Conservation (phyloP, 139 green algal species). For the Auxenochlorella protothecoides region DNA sequence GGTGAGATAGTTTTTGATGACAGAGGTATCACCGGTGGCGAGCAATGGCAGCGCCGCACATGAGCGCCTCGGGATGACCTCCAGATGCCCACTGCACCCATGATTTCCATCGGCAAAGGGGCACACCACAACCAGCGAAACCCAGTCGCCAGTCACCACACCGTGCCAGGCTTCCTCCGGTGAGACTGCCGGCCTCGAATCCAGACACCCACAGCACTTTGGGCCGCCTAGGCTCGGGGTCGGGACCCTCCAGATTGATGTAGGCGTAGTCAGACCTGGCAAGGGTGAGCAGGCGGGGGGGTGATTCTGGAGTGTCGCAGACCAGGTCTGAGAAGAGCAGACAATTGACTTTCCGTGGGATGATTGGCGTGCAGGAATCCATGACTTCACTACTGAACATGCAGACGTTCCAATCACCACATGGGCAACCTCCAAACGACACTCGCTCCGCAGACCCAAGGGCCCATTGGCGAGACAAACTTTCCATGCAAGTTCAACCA, state of each 20-base stretch:
- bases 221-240: constrained; percentile 5
- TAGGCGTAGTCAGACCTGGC: constrained; percentile 18
- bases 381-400: neutral
- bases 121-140: too few relatives aligned
- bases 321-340: neutral
- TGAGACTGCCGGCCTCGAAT: neutral
- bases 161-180: too few relatives aligned
- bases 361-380: too few relatives aligned
- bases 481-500: too few relatives aligned
- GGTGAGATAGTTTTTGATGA: too few relatives aligned
- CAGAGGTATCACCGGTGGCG: too few relatives aligned
- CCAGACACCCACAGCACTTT: constrained; percentile 8
- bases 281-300: neutral
- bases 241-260: constrained; percentile 7
- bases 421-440: neutral
- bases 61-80: too few relatives aligned
- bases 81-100: too few relatives aligned
- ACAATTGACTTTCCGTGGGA: neutral
- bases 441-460: neutral
- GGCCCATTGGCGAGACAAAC: neutral
- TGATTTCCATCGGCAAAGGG: too few relatives aligned
- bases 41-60: too few relatives aligned
- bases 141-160: too few relatives aligned
- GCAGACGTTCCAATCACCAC: neutral
- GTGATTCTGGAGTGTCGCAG: neutral